A percentile compares a stretch with the other conserved stretches of the same genome.
phyloP scores from a whole-genome alignment of 768 basidiomycete species.

The Pulveroboletus sp. region DNA sequence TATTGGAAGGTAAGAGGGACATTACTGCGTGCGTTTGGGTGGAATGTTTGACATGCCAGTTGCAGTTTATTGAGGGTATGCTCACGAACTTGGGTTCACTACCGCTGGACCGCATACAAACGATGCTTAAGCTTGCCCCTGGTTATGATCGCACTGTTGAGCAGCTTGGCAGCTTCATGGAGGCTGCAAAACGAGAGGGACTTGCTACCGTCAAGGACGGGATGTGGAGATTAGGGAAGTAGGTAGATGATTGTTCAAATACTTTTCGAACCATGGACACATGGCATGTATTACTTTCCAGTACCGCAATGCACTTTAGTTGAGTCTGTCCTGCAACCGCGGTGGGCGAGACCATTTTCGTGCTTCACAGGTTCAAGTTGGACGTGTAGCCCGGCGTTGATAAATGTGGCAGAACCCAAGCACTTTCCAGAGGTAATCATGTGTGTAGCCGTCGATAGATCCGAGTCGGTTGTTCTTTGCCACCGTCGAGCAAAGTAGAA shows the following conservation, averaged over 20 bases:
- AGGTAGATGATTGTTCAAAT: neutral
- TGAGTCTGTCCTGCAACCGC: neutral
- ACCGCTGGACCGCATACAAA: slow-evolving; percentile 78
- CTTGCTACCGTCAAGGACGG: slow-evolving; percentile 67
- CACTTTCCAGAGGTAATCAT: too few species aligned
- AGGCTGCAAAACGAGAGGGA: slow-evolving; percentile 74
- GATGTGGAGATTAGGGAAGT: slow-evolving; percentile 53
- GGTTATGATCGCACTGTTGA: slow-evolving; percentile 77
- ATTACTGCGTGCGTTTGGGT: neutral
- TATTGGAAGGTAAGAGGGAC: slow-evolving; percentile 70
- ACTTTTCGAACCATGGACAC: neutral
- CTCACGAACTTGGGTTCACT: slow-evolving; percentile 80
- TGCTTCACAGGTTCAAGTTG: too few species aligned
- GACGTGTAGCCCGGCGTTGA: too few species aligned
- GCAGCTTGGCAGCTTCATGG: slow-evolving; percentile 75
- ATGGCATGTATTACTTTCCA: neutral
- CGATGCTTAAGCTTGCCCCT: slow-evolving; percentile 80
- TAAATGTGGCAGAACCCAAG: too few species aligned
- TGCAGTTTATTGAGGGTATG: slow-evolving; percentile 86
- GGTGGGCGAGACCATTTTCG: neutral
- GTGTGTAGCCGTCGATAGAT: too few species aligned
- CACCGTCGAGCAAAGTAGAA: too few species aligned
- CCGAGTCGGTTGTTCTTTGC: too few species aligned
- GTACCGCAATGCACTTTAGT: neutral
- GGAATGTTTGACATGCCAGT: slow-evolving; percentile 1